Evolutionary conservation across 176 grass and related monocot species (phyloP), one percentile per base, ranked within the genome.

Genomic region (Oryza meridionalis): DNA sequence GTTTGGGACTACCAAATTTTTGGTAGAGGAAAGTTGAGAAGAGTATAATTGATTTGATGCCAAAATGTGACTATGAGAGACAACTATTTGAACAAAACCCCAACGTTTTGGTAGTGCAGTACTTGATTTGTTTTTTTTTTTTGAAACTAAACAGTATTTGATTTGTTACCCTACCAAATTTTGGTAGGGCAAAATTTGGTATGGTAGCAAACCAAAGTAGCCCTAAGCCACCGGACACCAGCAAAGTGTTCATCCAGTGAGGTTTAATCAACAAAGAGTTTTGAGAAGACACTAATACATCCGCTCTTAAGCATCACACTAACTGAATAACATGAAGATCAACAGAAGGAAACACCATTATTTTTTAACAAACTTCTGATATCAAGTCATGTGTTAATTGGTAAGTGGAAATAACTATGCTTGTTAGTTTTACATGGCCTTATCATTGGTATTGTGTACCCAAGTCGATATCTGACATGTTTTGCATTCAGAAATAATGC

Each of bases 201-300:
- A 58, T 6, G 4, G 17, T 58, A 58, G 53, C 53, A 58, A 58
- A 19, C 16, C 19, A 58, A 58, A 58, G 19, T 58, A 58, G 50
- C 51, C 17, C 7, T 27, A 59, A 53, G n/a, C 42, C 21, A 76
- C n/a, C 3, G 2, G 29, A 14, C 37, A 46, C 61, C 59, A 31
- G 27, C 17, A 88, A 75, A 75, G 14, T 45, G 19, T 44, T 53
- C 3, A 69, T 74, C 22, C 25, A 65, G 29, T 35, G n/a, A 51
- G 4, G 19, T 38, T 42, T 38, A 32, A 43, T 5, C 21, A 47
- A 24, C 16, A 84, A 8, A 89, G 76, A 2, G 49, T 31, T 61
- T 29, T 49, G 53, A 13, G 11, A 69, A 40, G 64, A 38, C 11
- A 79, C 44, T 21, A 72, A 37, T 37, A 78, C 5, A 4, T 8